Percentiles rank a stretch among this genome's conserved stretches.
Evolutionary conservation across 805 yeast genomes (phyloP).

Genomic region (Ogataea zsoltii): DNA sequence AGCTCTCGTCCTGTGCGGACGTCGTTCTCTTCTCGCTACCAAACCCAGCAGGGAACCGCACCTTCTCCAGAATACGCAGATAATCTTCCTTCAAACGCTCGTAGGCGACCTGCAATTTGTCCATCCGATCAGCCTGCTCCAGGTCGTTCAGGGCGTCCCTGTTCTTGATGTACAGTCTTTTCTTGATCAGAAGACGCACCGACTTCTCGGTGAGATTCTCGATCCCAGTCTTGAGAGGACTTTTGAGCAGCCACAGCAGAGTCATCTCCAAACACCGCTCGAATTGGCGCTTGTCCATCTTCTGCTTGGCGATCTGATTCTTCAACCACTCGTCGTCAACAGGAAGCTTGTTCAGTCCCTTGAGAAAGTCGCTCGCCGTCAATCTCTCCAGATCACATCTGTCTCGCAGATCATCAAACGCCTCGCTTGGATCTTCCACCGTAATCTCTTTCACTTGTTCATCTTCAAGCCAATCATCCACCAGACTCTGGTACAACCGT

Average conservation of each 20-base stretch:
- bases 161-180: slow-evolving; percentile 75
- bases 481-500: slow-evolving; percentile 56
- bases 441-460: slow-evolving; percentile 64
- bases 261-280: slow-evolving; percentile 77
- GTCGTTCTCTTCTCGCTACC: slow-evolving; percentile 13
- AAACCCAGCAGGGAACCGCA: slow-evolving; percentile 16
- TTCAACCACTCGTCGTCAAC: slow-evolving; percentile 40
- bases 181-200: slow-evolving; percentile 65
- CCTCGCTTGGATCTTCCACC: slow-evolving; percentile 93
- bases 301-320: slow-evolving; percentile 41
- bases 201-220: slow-evolving; percentile 33
- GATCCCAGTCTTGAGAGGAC: slow-evolving; percentile 25
- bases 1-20: background rate
- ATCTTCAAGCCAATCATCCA: slow-evolving; percentile 56
- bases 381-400: slow-evolving; percentile 67
- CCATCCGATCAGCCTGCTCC: slow-evolving; percentile 61
- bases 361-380: slow-evolving; percentile 31
- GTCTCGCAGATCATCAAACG: slow-evolving; percentile 89
- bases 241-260: slow-evolving; percentile 42
- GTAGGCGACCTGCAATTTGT: slow-evolving; percentile 76
- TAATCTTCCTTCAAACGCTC: slow-evolving; percentile 72
- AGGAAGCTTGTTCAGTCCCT: slow-evolving; percentile 29
- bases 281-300: slow-evolving; percentile 78
- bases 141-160: slow-evolving; percentile 71
- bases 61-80: slow-evolving; percentile 47